A percentile compares a stretch with the other conserved stretches of the same genome.
Conservation (phyloP, 192 early-diverging fungal species). For the Umbelopsis vinacea region DNA sequence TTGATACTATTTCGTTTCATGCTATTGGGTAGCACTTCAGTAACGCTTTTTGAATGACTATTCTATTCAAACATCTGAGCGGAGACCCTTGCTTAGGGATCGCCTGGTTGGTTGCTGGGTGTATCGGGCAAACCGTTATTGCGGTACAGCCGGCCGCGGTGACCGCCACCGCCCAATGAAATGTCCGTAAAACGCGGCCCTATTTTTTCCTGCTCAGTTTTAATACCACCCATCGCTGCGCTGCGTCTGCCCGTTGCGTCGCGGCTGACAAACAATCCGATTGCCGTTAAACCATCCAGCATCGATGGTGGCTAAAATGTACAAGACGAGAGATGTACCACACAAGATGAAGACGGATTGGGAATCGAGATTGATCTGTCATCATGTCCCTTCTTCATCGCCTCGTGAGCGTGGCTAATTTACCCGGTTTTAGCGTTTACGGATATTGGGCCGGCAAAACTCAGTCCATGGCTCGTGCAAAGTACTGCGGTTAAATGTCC, state of each 20-base stretch:
- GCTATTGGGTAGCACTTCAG: too few species aligned
- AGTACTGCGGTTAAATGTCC: background rate
- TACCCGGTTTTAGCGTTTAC: background rate
- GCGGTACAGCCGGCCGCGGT: conserved; percentile 12
- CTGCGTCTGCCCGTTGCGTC: conserved; percentile 12
- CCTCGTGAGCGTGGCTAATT: background rate
- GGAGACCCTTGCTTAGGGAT: background rate
- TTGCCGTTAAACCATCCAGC: too few species aligned
- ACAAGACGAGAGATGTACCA: too few species aligned
- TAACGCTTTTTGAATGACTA: background rate
- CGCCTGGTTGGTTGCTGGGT: conserved; percentile 11
- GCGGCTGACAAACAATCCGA: background rate
- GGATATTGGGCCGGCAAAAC: background rate
- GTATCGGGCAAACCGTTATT: conserved; percentile 8
- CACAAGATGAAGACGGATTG: too few species aligned
- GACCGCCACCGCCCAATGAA: conserved; percentile 9
- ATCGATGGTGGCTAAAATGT: too few species aligned
- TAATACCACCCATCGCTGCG: background rate
- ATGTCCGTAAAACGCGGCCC: background rate
- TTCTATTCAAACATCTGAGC: background rate
- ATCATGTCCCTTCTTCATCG: too few species aligned
- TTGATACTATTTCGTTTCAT: too few species aligned
- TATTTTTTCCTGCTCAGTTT: conserved; percentile 8
- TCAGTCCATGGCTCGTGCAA: conserved; percentile 2
- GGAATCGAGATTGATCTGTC: too few species aligned